phyloP scores from a whole-genome alignment of 768 basidiomycete genomes.

The Heimioporus sp. region DNA sequence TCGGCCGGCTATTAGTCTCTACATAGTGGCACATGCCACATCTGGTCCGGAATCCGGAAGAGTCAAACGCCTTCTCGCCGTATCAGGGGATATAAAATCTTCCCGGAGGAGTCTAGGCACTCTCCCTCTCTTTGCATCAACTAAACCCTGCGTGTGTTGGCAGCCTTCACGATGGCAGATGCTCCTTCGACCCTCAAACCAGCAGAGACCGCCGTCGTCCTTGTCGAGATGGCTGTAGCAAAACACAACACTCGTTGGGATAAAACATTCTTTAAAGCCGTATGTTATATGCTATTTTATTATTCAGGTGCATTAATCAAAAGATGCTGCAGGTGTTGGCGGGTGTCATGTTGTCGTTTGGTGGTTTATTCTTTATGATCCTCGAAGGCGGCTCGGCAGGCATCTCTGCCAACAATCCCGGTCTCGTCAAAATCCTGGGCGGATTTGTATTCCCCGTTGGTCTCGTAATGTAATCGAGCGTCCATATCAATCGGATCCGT shows the following conservation, averaged over 20 bases:
- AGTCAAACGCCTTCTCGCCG: too few relatives aligned
- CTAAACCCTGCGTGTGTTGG: background rate
- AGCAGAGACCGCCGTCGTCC: slow-evolving; percentile 51
- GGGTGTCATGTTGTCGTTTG: slow-evolving; percentile 74
- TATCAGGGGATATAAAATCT: slow-evolving; percentile 17
- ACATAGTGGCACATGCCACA: too few relatives aligned
- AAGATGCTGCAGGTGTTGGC: slow-evolving; percentile 51
- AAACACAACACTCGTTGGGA: slow-evolving; percentile 67
- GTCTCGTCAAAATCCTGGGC: slow-evolving; percentile 61
- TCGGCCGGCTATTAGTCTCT: too few relatives aligned
- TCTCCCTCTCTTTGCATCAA: slow-evolving; percentile 3
- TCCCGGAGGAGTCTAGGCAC: background rate
- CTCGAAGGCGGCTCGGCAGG: slow-evolving; percentile 56
- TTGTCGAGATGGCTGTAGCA: slow-evolving; percentile 54
- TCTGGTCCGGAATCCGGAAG: too few relatives aligned
- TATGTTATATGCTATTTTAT: slow-evolving; percentile 31
- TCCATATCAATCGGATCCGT: background rate
- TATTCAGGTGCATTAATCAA: background rate
- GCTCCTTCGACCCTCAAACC: slow-evolving; percentile 53
- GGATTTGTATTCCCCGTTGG: slow-evolving; percentile 76
- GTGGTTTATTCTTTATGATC: slow-evolving; percentile 61
- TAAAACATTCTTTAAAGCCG: slow-evolving; percentile 65
- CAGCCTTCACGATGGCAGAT: slow-evolving; percentile 16
- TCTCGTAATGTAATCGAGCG: slow-evolving; percentile 61
- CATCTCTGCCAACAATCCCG: slow-evolving; percentile 54